Evolutionary conservation across 73 alveolate genomes (phyloP).

Genomic region (Tetrahymena thermophila): DNA sequence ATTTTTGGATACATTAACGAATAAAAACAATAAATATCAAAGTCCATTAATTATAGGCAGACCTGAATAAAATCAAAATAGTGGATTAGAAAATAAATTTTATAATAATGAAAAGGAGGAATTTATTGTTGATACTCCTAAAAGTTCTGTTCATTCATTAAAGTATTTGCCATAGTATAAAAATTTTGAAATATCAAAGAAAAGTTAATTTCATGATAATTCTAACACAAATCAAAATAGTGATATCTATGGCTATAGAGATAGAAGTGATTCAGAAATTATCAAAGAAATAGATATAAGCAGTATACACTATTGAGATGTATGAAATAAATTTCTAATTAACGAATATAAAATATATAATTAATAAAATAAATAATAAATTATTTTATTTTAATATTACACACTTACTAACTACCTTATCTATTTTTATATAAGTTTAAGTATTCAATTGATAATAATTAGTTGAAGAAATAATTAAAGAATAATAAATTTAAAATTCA

Average conservation of each 20-base stretch:
- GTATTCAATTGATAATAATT: too few species aligned
- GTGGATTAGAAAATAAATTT: neutral
- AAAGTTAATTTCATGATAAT: neutral
- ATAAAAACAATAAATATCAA: too few species aligned
- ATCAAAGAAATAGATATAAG: neutral
- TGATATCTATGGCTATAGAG: neutral
- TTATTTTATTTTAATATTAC: too few species aligned
- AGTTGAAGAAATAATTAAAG: too few species aligned
- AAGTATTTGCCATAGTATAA: neutral
- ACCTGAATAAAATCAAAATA: neutral
- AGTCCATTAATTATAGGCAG: neutral
- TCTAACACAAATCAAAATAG: neutral
- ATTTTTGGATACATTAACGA: neutral
- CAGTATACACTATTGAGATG: neutral
- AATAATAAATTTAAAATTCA: too few species aligned
- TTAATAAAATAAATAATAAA: too few species aligned
- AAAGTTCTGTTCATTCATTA: neutral
- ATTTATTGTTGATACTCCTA: neutral
- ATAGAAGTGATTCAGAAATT: neutral
- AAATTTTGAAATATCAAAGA: neutral
- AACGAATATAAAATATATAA: too few species aligned
- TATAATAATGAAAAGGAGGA: neutral
- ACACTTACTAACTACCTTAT: too few species aligned
- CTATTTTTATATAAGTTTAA: too few species aligned
- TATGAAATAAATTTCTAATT: too few species aligned